Base-by-base conservation (phyloP, 1,139 yeast genomes). In the Saccharomyces hybrid region DNA sequence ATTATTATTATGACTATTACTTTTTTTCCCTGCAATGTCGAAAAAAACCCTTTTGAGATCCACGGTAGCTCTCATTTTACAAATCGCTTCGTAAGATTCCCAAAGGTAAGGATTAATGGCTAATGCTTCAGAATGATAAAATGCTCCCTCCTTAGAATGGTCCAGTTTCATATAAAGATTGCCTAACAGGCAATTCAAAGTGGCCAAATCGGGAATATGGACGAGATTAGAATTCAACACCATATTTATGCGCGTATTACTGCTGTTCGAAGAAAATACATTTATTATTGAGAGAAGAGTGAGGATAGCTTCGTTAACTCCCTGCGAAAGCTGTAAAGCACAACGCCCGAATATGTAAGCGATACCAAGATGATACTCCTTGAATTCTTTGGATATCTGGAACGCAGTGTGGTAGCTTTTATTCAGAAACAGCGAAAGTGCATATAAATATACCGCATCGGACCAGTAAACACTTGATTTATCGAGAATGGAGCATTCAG, bases 11-110 rank as follows among this genome's bases (percentile, higher is more conserved):
- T 38, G 44, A 38, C 26, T 38, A 9, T 65, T 57, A 60, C 46
- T 50, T 61, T 58, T 41, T 59, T 55, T 25, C 56, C 41, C 53
- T 55, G 16, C 61, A 47, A 29, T 58, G 57, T 32, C 49, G n/a
- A 50, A 52, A 32, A 55, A 62, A 29, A 64, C 53, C 14, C 57
- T 52, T 51, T 77, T 80, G 69, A 79, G 87, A 47, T 88, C 77
- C 6, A 85, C 74, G 54, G 81, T 80, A 27, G 85, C 87, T 11
- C 93, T 91, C 65, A 88, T 73, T 56, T 79, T 78, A 64, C 93
- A 84, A 50, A 93, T 73, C 47, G 84, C 84, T 61, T 86, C 89
- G 58, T 88, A 82, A 0, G 97, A 91, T 65, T 89, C 97, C 79
- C 95, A 90, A 51, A 89, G 77, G 66, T 77, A 88, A 27, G 95